Conservation (phyloP, 306 rosid genomes). For the Neltuma alba region DNA sequence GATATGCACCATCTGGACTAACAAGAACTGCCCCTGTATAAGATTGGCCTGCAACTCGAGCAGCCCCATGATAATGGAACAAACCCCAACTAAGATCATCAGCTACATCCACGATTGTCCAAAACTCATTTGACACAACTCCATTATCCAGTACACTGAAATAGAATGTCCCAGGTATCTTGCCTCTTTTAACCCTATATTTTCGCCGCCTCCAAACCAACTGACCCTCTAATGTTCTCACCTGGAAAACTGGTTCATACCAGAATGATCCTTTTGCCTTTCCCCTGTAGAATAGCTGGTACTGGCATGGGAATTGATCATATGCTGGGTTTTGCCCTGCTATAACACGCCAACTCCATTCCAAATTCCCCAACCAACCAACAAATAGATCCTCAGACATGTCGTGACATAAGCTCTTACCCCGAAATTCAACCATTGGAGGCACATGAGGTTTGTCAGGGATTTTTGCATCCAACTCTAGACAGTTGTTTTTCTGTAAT, state of each 20-base stretch:
- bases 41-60: slow-evolving; percentile 72
- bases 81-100: slow-evolving; percentile 69
- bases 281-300: slow-evolving; percentile 69
- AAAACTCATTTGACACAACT: slow-evolving; percentile 69
- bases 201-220: slow-evolving; percentile 69
- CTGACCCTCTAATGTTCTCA: slow-evolving; percentile 59
- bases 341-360: slow-evolving; percentile 76
- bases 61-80: slow-evolving; percentile 68
- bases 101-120: slow-evolving; percentile 64
- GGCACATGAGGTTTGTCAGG: slow-evolving; percentile 56
- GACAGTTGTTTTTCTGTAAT: slow-evolving; percentile 70
- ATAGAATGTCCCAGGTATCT: slow-evolving; percentile 59
- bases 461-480: slow-evolving; percentile 60
- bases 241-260: slow-evolving; percentile 76
- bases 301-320: slow-evolving; percentile 73
- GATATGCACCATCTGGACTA: slow-evolving; percentile 63
- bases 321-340: slow-evolving; percentile 77
- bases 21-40: slow-evolving; percentile 67
- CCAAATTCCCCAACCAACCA: slow-evolving; percentile 66
- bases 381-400: slow-evolving; percentile 64
- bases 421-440: slow-evolving; percentile 52
- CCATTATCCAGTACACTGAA: slow-evolving; percentile 72
- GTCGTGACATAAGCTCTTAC: slow-evolving; percentile 50
- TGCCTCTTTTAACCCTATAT: slow-evolving; percentile 61
- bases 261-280: slow-evolving; percentile 76